Conservation (phyloP, 2,329 filamentous ascomycete species). For the Lachnellula cervina region DNA sequence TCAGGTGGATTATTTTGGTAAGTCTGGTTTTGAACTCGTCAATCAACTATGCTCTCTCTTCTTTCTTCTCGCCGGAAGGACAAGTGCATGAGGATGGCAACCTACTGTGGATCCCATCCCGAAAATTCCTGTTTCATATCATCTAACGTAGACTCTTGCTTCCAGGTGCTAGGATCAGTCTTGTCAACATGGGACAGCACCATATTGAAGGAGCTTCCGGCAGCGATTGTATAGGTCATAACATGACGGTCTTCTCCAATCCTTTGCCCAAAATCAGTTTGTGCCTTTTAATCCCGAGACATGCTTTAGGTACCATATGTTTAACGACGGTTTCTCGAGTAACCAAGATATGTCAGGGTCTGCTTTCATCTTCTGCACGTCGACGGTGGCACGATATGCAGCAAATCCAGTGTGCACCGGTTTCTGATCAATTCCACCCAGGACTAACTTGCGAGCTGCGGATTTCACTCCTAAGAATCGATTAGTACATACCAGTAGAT, state of each 20-base stretch:
- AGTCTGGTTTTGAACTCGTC: not conserved
- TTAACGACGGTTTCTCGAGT: constrained; percentile 32
- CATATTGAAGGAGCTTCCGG: constrained; percentile 23
- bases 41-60: not conserved
- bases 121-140: constrained; percentile 8
- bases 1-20: constrained; percentile 12
- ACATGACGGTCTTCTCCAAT: constrained; percentile 28
- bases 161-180: constrained; percentile 32
- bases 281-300: not conserved
- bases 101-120: constrained; percentile 9
- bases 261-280: constrained; percentile 1
- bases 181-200: constrained; percentile 23
- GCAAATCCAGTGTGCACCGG: constrained; percentile 35
- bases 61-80: not conserved
- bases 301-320: constrained; percentile 27
- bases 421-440: constrained; percentile 27
- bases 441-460: constrained; percentile 19
- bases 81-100: not conserved
- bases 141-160: constrained; percentile 23
- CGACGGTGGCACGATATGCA: constrained; percentile 39
- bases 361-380: constrained; percentile 34
- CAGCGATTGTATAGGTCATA: constrained; percentile 30
- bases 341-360: constrained; percentile 36
- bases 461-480: constrained; percentile 29
- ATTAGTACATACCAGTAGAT: not conserved